Conservation (phyloP, 2,329 filamentous ascomycete species). For the Xylaria sp. region DNA sequence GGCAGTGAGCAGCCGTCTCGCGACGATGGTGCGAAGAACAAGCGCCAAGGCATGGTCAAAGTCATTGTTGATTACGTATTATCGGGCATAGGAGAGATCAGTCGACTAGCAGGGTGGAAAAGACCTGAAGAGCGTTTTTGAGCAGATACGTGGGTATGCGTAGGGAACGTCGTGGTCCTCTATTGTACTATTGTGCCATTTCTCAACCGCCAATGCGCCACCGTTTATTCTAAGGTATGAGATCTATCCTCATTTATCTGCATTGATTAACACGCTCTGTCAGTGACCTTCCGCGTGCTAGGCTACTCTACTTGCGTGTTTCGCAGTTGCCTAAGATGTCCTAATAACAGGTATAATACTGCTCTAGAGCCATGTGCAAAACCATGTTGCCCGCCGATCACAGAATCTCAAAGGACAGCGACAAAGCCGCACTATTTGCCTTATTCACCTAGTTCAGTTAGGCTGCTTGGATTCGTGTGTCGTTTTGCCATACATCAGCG, state of each 20-base stretch:
- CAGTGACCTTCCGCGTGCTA: neutral
- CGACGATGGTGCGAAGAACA: slow-evolving; percentile 59
- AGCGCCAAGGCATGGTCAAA: slow-evolving; percentile 74
- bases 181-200: slow-evolving; percentile 26
- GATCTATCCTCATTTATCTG: neutral
- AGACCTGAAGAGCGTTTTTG: slow-evolving; percentile 54
- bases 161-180: slow-evolving; percentile 17
- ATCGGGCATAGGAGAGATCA: slow-evolving; percentile 62
- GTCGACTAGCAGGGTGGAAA: slow-evolving; percentile 55
- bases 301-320: slow-evolving; percentile 7
- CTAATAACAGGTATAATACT: neutral
- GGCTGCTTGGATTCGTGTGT: neutral
- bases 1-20: slow-evolving; percentile 73
- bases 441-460: neutral
- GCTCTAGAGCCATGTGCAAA: neutral
- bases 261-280: slow-evolving; percentile 6
- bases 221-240: slow-evolving; percentile 23
- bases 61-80: slow-evolving; percentile 70
- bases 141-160: slow-evolving; percentile 35
- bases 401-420: neutral
- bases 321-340: neutral
- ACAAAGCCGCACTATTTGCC: neutral
- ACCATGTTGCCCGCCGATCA: neutral
- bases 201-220: neutral
- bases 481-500: neutral